phyloP scores from a whole-genome alignment of 176 grass and related monocot species.

The Oryza meyeriana region DNA sequence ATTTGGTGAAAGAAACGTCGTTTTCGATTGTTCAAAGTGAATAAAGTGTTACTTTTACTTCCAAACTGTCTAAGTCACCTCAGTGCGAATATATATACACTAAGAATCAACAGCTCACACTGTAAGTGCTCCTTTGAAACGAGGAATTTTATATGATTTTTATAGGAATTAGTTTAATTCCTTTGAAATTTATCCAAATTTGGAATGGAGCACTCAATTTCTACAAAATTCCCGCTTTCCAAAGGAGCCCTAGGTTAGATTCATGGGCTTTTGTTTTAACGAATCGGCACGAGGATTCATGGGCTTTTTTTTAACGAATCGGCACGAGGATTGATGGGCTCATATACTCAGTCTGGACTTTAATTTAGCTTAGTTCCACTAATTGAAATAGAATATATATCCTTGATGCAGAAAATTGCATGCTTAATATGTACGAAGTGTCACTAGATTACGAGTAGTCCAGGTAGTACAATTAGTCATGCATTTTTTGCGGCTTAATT shows the following conservation, averaged over 20 bases:
- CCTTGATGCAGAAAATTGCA: neutral
- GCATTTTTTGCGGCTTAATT: neutral
- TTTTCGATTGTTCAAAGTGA: neutral
- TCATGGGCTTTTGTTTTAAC: no score
- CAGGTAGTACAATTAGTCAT: no score
- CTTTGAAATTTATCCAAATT: neutral
- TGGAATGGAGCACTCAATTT: neutral
- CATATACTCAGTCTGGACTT: neutral
- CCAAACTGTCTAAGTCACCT: no score
- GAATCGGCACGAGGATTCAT: no score
- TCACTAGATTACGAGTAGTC: neutral
- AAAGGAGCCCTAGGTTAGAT: neutral
- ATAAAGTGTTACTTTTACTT: neutral
- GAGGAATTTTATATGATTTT: neutral
- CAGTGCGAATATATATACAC: neutral
- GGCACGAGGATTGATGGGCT: neutral
- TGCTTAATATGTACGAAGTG: neutral
- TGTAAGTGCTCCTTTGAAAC: no score
- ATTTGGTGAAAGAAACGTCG: neutral
- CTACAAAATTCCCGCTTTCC: neutral
- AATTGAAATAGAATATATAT: neutral
- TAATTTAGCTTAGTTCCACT: neutral
- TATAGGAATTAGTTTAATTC: neutral
- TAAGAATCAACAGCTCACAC: no score
- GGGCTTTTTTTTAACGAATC: no score